Conservation (phyloP, 352 stramenopile species). For the Plasmopara viticola region DNA sequence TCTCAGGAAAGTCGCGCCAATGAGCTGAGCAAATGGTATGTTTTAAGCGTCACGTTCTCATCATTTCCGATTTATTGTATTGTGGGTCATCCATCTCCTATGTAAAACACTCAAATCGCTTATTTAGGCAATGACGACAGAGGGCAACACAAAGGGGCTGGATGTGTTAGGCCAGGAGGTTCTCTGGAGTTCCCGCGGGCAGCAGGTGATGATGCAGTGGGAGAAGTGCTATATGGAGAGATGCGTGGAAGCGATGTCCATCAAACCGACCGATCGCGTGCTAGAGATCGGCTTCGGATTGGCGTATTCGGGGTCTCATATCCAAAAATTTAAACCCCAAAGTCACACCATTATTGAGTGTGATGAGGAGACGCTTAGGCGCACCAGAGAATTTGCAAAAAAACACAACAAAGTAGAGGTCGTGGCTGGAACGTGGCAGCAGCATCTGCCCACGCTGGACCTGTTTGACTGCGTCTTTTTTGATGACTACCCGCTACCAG, state of each 20-base stretch:
- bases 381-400: slow-evolving; percentile 43
- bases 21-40: too few relatives aligned
- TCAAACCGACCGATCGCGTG: slow-evolving; percentile 42
- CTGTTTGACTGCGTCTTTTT: slow-evolving; percentile 80
- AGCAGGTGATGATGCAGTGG: slow-evolving; percentile 90
- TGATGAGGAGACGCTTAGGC: slow-evolving; percentile 47
- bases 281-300: slow-evolving; percentile 86
- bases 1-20: too few relatives aligned
- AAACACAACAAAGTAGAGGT: slow-evolving; percentile 32
- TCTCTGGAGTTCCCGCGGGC: slow-evolving; percentile 58
- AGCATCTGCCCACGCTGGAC: slow-evolving; percentile 36
- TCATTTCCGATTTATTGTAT: too few relatives aligned
- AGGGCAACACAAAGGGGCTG: slow-evolving; percentile 34
- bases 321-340: slow-evolving; percentile 49
- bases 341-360: slow-evolving; percentile 80
- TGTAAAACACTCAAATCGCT: too few relatives aligned
- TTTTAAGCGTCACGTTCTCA: too few relatives aligned
- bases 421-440: slow-evolving; percentile 66
- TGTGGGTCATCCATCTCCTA: too few relatives aligned
- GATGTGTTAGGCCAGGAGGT: slow-evolving; percentile 42
- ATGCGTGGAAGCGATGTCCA: slow-evolving; percentile 57
- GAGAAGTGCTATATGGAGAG: slow-evolving; percentile 75
- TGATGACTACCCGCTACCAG: slow-evolving; percentile 70
- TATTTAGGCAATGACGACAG: slow-evolving; percentile 19
- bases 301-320: slow-evolving; percentile 68